Percentiles rank a stretch among this genome's conserved stretches.
These are phyloP conservation scores for Debaryomyces castellii DNA, from an alignment of 805 yeast species.

Conservation along the genomic window DNA sequence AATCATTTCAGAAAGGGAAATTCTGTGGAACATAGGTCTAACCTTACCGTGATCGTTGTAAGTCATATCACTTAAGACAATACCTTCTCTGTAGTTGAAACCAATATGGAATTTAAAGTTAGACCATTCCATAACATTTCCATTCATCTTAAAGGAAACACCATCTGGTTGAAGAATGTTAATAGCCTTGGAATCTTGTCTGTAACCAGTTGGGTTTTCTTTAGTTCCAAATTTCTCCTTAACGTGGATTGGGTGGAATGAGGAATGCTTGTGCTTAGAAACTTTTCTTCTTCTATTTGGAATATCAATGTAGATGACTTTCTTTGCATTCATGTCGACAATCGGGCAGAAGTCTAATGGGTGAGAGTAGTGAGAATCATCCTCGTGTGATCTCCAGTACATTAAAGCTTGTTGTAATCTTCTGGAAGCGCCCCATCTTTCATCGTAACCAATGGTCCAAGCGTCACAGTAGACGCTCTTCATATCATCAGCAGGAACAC, in stretches of 20 bases:
- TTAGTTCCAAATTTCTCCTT: slow-evolving; percentile 56
- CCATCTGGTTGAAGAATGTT: slow-evolving; percentile 79
- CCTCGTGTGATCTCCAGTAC: slow-evolving; percentile 74
- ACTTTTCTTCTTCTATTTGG: slow-evolving; percentile 74
- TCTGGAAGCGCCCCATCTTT: slow-evolving; percentile 74
- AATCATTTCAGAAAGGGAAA: slow-evolving; percentile 78
- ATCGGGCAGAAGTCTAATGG: slow-evolving; percentile 84
- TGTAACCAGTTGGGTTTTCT: slow-evolving; percentile 48
- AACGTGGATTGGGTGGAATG: slow-evolving; percentile 66
- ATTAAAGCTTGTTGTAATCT: slow-evolving; percentile 80
- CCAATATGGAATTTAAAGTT: slow-evolving; percentile 79
- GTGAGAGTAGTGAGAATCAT: slow-evolving; percentile 72
- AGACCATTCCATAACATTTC: slow-evolving; percentile 72
- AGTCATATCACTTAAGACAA: slow-evolving; percentile 69
- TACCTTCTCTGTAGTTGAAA: slow-evolving; percentile 83
- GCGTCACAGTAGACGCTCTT: slow-evolving; percentile 62
- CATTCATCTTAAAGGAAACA: slow-evolving; percentile 71
- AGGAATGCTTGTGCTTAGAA: slow-evolving; percentile 65
- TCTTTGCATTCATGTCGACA: slow-evolving; percentile 67
- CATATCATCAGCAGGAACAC: slow-evolving; percentile 64
- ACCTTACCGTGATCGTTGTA: slow-evolving; percentile 75
- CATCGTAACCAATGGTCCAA: slow-evolving; percentile 71
- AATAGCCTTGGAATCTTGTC: slow-evolving; percentile 65
- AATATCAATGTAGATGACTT: slow-evolving; percentile 73
- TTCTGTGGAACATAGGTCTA: slow-evolving; percentile 75